phyloP scores from a whole-genome alignment of 179 eudicot genomes.

The Silene noctiflora region DNA sequence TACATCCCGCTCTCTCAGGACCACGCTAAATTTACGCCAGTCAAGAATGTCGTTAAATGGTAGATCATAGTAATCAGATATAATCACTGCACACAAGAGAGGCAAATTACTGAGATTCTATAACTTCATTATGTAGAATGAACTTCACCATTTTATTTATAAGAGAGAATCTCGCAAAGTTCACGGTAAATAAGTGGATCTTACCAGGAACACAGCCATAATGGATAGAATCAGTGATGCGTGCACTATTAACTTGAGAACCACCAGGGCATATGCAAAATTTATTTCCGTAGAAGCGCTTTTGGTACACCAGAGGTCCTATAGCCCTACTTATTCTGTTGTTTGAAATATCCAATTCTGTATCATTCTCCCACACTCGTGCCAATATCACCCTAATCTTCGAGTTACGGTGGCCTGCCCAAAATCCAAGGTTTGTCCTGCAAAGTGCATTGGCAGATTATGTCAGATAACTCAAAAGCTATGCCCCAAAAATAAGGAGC shows the following conservation, averaged over 20 bases:
- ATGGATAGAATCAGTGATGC: conserved; percentile 88
- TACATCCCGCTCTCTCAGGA: conserved; percentile 45
- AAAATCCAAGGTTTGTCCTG: conserved; percentile 91
- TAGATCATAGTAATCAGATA: conserved; percentile 84
- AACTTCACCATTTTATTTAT: no score
- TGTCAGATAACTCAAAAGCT: no score
- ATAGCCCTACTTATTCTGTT: conserved; percentile 89
- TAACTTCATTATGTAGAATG: no score
- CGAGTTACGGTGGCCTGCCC: conserved; percentile 97
- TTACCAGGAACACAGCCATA: conserved; percentile 97
- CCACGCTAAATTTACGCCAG: conserved; percentile 66
- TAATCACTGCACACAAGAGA: conserved; percentile 54
- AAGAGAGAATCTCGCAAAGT: neutral
- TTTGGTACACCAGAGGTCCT: conserved; percentile 75
- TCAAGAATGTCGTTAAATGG: conserved; percentile 86
- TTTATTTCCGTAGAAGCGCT: conserved; percentile 73
- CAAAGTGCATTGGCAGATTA: conserved; percentile 16
- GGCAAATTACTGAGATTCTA: neutral
- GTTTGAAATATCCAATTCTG: conserved; percentile 82
- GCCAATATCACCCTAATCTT: conserved; percentile 85
- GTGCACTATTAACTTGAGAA: conserved; percentile 98
- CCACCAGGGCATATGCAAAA: conserved; percentile 98
- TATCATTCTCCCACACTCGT: conserved; percentile 89
- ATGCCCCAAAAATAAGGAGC: no score
- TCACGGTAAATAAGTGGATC: conserved; percentile 11